Percentiles rank a stretch among this genome's conserved stretches.
Conservation (phyloP, 164 flowering plant genomes). For the Aristolochia californica region DNA sequence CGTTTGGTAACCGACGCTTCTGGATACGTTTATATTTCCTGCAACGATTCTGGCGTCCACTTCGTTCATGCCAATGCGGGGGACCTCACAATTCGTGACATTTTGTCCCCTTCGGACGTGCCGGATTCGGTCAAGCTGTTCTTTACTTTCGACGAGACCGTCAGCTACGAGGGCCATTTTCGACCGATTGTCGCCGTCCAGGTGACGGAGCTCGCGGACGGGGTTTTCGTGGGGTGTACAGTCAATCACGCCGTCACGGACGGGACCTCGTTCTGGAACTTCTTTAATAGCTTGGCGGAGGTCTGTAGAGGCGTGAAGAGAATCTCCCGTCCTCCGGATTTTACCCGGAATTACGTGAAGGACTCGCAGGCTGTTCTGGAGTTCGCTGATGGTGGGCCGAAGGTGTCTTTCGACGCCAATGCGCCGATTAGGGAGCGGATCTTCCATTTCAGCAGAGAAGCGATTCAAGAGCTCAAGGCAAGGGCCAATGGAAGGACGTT, state of each 20-base stretch:
- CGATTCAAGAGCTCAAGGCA: conserved; percentile 43
- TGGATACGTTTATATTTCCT: conserved; percentile 46
- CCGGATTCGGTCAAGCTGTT: conserved; percentile 35
- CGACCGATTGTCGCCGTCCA: conserved; percentile 61
- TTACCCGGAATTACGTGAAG: conserved; percentile 40
- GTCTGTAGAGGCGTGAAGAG: conserved; percentile 25
- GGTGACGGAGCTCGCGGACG: conserved; percentile 75
- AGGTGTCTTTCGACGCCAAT: conserved; percentile 41
- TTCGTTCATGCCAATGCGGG: conserved; percentile 47
- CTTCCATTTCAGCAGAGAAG: conserved; percentile 54
- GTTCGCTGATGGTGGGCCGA: conserved; percentile 56
- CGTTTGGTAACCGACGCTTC: conserved; percentile 40
- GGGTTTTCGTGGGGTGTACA: conserved; percentile 59
- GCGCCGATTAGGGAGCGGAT: conserved; percentile 65
- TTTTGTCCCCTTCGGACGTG: conserved; percentile 37
- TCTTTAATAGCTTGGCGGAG: conserved; percentile 72
- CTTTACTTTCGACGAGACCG: conserved; percentile 36
- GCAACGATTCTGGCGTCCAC: conserved; percentile 66
- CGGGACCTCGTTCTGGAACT: conserved; percentile 91
- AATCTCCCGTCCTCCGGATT: conserved; percentile 41
- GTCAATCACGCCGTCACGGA: conserved; percentile 76
- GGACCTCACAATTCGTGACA: conserved; percentile 19
- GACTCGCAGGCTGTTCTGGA: conserved; percentile 49
- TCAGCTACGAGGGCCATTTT: conserved; percentile 65
- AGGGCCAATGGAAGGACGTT: conserved; percentile 45